Conservation (phyloP, 1,139 yeast genomes). For the Debaryomyces nepalensis region DNA sequence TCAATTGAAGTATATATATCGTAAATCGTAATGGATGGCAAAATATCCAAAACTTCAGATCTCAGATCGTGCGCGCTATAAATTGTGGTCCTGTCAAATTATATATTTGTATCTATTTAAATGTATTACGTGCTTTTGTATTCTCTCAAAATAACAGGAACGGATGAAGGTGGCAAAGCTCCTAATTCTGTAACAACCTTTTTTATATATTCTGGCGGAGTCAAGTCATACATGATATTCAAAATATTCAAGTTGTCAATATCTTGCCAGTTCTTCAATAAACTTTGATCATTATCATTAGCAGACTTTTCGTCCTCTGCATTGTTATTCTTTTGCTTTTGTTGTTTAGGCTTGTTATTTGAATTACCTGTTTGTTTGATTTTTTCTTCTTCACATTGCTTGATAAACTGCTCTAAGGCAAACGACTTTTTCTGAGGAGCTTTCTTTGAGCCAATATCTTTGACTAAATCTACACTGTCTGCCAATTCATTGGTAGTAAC, state of each 20-base stretch:
- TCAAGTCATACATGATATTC: conserved; percentile 88
- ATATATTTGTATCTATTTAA: conserved; percentile 6
- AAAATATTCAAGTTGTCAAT: conserved; percentile 70
- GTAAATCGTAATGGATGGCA: conserved; percentile 2
- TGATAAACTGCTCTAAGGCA: conserved; percentile 68
- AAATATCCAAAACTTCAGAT: background rate
- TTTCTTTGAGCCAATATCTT: conserved; percentile 47
- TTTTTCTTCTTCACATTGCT: conserved; percentile 38
- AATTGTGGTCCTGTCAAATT: background rate
- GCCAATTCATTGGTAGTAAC: conserved; percentile 93
- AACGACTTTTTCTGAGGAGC: conserved; percentile 67
- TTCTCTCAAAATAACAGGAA: conserved; percentile 93
- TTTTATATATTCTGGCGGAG: conserved; percentile 92
- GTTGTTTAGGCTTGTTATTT: conserved; percentile 21
- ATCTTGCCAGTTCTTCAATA: conserved; percentile 68
- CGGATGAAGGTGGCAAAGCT: conserved; percentile 94
- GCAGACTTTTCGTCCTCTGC: conserved; percentile 19
- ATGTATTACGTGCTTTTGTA: conserved; percentile 59
- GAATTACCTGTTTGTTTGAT: conserved; percentile 20
- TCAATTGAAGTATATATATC: background rate
- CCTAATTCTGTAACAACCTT: conserved; percentile 97
- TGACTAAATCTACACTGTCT: conserved; percentile 75
- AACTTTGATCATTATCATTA: conserved; percentile 25
- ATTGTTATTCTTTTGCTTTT: conserved; percentile 28
- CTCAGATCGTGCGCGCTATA: background rate